Base-by-base conservation (phyloP, 768 basidiomycete species). In the Xerocomus potaroensis region DNA sequence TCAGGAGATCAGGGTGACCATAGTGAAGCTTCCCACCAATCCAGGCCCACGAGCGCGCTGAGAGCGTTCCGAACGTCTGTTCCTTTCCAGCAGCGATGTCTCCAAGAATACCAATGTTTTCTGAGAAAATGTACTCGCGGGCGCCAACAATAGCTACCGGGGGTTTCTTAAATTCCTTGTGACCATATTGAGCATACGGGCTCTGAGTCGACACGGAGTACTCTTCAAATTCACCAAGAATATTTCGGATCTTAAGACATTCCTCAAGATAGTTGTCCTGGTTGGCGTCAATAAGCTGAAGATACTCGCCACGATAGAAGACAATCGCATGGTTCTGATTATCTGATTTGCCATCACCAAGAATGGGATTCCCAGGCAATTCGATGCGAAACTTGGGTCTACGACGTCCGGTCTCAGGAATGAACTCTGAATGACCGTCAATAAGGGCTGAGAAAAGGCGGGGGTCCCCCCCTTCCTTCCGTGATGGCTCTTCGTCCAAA, bases 221-320 rank as follows among this genome's bases (percentile, higher is more conserved):
- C 69, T 98, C 92, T 64, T 98, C 96, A 58, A 99, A 99, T 67
- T 99, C 96, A 47, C 84, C 89, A 29, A 99, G 84, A n/a, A 99
- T 73, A 66, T 98, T 99, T 36, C 96, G 83, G 64, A 99, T 98
- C 79, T 99, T 99, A 62, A 99, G 80, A 73, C 95, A 98, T 65
- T 99, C 96, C 69, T 99, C 96, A 51, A 99, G 83, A 62, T 99
- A 99, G 71, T 99, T 97, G 72, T 99, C 96, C 72, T 99, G 95
- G 65, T 99, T 99, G 67, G 96, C 96, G 57, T 99, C 96, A 65
- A 99, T 97, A 53, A 99, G 90, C 72, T 99, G 96, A 4, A 99
- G 75, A 68, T 98, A 99, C 71, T 98, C 96, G 58, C 96, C 96
- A 50, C 96, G 91, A 71, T 98, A 97, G 75, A 98, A 99, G 68